Conservation (phyloP, 768 basidiomycete genomes). For the Asterophora lycoperdoides region DNA sequence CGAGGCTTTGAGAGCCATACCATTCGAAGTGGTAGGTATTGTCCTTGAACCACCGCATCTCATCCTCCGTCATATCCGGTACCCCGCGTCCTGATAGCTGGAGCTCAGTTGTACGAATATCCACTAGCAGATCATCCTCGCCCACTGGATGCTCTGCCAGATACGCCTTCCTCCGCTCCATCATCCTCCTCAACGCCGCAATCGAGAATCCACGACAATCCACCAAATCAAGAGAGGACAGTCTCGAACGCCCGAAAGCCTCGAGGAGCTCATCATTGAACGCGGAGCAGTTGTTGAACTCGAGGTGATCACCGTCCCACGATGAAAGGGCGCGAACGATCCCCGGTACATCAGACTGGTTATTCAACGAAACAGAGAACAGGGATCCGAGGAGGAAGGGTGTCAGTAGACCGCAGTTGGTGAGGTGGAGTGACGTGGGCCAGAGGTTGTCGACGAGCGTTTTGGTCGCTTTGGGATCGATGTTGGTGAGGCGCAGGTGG, state of each 20-base stretch:
- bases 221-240: background rate
- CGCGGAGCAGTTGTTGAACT: background rate
- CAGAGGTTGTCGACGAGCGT: background rate
- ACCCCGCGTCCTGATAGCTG: too few species aligned
- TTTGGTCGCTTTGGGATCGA: background rate
- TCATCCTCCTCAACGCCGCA: background rate
- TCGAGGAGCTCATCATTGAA: slow-evolving; percentile 2
- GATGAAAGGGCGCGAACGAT: background rate
- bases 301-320: background rate
- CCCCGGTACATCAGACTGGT: background rate
- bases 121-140: too few species aligned
- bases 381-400: background rate
- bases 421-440: background rate
- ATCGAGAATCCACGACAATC: slow-evolving; percentile 3
- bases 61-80: too few species aligned
- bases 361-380: background rate
- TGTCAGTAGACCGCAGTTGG: background rate
- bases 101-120: too few species aligned
- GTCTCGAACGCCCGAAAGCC: too few species aligned
- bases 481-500: too few species aligned
- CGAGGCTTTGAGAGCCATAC: too few species aligned
- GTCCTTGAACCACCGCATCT: too few species aligned
- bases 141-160: too few species aligned
- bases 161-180: background rate
- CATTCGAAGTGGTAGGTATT: too few species aligned